phyloP scores from a whole-genome alignment of 2,329 filamentous ascomycete species.

The Chaetomium sp. region DNA sequence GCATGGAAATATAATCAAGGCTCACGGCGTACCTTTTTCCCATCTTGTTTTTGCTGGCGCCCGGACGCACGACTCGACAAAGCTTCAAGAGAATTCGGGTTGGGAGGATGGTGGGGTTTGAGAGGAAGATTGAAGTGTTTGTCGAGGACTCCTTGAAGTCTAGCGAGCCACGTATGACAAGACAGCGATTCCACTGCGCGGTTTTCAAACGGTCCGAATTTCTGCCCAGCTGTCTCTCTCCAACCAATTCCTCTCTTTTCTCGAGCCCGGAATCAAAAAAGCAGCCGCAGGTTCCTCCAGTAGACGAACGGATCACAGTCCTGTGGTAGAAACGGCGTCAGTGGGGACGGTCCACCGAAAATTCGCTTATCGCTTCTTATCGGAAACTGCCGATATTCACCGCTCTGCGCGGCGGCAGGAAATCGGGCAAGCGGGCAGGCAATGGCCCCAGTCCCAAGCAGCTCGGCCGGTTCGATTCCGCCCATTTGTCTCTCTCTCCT shows the following conservation, averaged over 20 bases:
- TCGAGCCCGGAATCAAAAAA: too few relatives aligned
- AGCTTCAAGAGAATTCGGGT: not conserved
- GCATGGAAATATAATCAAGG: not conserved
- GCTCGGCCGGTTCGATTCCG: slow-evolving; percentile 12
- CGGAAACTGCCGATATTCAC: slow-evolving; percentile 19
- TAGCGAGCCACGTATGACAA: too few relatives aligned
- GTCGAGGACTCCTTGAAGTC: too few relatives aligned
- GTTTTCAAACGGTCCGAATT: too few relatives aligned
- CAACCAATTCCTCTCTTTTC: too few relatives aligned
- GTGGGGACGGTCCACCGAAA: slow-evolving; percentile 15
- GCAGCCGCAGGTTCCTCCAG: not conserved
- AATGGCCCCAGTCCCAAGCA: slow-evolving; percentile 10
- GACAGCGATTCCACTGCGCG: too few relatives aligned
- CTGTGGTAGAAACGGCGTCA: not conserved
- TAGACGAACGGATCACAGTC: not conserved
- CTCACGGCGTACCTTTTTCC: slow-evolving; percentile 26
- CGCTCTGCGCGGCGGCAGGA: slow-evolving; percentile 13
- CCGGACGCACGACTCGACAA: not conserved
- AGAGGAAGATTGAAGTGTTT: not conserved
- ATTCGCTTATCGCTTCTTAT: slow-evolving; percentile 25
- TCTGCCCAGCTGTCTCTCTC: too few relatives aligned
- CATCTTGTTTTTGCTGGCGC: slow-evolving; percentile 23
- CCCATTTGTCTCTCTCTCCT: slow-evolving; percentile 19
- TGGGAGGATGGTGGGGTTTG: too few relatives aligned
- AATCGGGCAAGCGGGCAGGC: slow-evolving; percentile 21